Evolutionary conservation across 1,139 yeast species (phyloP).

Genomic region (Eremothecium coryli): DNA sequence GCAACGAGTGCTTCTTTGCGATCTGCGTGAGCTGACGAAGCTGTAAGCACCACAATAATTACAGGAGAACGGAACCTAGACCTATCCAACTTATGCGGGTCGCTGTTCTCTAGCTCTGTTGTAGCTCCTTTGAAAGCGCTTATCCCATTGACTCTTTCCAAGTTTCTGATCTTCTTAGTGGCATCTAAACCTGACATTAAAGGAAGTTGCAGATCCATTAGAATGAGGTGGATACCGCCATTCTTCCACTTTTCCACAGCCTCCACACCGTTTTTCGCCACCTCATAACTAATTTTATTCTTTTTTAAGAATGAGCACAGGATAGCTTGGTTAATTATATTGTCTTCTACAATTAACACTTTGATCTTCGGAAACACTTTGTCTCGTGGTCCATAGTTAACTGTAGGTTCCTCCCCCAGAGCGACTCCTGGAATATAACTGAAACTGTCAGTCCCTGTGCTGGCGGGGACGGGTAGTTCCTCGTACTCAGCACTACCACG

Average conservation of each 20-base stretch:
- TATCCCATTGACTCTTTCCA: conserved; percentile 71
- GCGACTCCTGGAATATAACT: conserved; percentile 7
- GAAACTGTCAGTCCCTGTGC: conserved; percentile 8
- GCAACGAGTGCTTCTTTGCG: conserved; percentile 88
- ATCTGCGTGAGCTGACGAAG: conserved; percentile 80
- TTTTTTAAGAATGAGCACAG: conserved; percentile 84
- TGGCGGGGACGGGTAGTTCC: conserved; percentile 7
- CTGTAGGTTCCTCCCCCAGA: conserved; percentile 6
- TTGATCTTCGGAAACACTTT: conserved; percentile 62
- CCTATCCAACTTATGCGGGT: conserved; percentile 37
- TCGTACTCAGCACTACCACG: conserved; percentile 10
- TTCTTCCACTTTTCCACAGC: conserved; percentile 87
- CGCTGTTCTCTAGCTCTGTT: background rate
- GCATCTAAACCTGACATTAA: conserved; percentile 91
- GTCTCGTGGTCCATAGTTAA: conserved; percentile 18
- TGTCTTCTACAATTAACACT: conserved; percentile 91
- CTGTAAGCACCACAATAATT: conserved; percentile 91
- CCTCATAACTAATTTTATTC: conserved; percentile 73
- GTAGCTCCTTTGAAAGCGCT: conserved; percentile 38
- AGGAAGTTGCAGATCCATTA: conserved; percentile 93
- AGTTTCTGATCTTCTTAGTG: conserved; percentile 74
- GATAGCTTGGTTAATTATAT: conserved; percentile 87
- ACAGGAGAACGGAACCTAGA: conserved; percentile 75
- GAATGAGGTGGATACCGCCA: conserved; percentile 85
- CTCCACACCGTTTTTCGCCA: conserved; percentile 86